Percentiles rank a stretch among this genome's conserved stretches.
Conservation (phyloP, 2,329 filamentous ascomycete species). For the Kalmusia sp. region DNA sequence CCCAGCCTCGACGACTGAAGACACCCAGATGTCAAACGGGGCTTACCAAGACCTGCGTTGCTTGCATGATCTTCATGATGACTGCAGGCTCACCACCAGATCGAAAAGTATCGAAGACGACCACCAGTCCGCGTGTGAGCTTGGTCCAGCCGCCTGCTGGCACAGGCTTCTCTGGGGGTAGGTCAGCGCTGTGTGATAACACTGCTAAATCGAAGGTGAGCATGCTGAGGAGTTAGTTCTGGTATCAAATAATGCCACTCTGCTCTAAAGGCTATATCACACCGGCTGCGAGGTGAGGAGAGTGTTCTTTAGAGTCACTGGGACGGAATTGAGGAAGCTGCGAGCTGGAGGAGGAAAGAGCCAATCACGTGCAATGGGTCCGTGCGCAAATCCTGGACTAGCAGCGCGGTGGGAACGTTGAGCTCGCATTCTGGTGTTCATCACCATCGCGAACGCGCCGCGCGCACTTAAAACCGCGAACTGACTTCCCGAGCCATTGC, state of each 20-base stretch:
- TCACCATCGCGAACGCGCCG: slow-evolving; percentile 41
- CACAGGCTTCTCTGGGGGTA: slow-evolving; percentile 21
- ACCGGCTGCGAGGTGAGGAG: not conserved
- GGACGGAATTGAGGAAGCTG: slow-evolving; percentile 22
- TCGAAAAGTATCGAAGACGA: slow-evolving; percentile 42
- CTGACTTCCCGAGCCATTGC: slow-evolving; percentile 27
- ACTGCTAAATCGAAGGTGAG: slow-evolving; percentile 41
- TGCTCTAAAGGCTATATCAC: not conserved
- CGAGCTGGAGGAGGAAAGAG: slow-evolving; percentile 3
- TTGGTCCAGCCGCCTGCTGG: slow-evolving; percentile 47
- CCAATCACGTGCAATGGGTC: slow-evolving; percentile 27
- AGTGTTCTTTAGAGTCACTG: not conserved
- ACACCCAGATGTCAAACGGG: slow-evolving; percentile 8
- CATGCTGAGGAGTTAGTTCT: slow-evolving; percentile 26
- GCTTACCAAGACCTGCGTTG: slow-evolving; percentile 52
- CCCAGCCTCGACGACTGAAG: not conserved
- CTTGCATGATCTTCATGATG: slow-evolving; percentile 50
- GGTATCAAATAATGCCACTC: slow-evolving; percentile 11
- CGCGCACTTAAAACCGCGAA: slow-evolving; percentile 32
- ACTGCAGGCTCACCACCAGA: slow-evolving; percentile 29
- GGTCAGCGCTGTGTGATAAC: slow-evolving; percentile 42
- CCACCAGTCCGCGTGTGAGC: slow-evolving; percentile 36
- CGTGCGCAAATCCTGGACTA: slow-evolving; percentile 8
- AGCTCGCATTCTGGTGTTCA: slow-evolving; percentile 41
- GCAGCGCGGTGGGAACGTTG: slow-evolving; percentile 24